Base-by-base conservation (phyloP, 2,329 filamentous ascomycete genomes). In the Colletotrichum sp. region DNA sequence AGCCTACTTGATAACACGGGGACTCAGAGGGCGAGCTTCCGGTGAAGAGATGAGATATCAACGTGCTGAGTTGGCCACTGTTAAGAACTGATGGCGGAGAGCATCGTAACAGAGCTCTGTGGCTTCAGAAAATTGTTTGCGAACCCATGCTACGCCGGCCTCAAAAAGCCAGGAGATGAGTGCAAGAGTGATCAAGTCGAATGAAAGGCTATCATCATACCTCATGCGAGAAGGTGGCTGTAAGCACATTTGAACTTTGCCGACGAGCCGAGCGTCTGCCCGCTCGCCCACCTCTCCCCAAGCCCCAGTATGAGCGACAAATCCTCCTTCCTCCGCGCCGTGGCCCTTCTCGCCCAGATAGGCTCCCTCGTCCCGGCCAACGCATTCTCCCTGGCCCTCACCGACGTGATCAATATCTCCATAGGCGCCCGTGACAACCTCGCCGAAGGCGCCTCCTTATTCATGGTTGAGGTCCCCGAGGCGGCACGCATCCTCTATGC, bases 291-390 rank as follows among this genome's bases (percentile, higher is more conserved):
- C 79, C 93, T 99, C 72, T 93, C 99, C 80, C 99, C 97, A 0
- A 97, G 97, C 0, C 97, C 97, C 34, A 99, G 99, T 87, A 99
- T 99, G 97, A 97, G 97, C 81, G 97, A 97, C 72, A 99, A 99
- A 83, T 98, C 95, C n/a, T 97, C 94, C 74, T 99, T 98, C 84
- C 96, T 99, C 26, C 95, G 97, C 69, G 95, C 96, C 79, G 92
- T 98, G 63, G 96, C 97, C 12, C 92, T 99, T 8, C 95, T 99
- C 77, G 92, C 95, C 9, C 97, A 99, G 83, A 94, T 98, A 78
- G 97, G 97, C 67, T 98, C 95, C 49, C 99, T 96, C 84, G 96
- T 99, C 1, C 97, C 97, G 3, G 96, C 96, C 28, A 89, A 90
- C 32, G 89, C 92, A 4, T 92, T 96, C 32, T 86, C 88, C 5